Conservation (phyloP, 2,329 filamentous ascomycete genomes). For the Alternaria alternata region DNA sequence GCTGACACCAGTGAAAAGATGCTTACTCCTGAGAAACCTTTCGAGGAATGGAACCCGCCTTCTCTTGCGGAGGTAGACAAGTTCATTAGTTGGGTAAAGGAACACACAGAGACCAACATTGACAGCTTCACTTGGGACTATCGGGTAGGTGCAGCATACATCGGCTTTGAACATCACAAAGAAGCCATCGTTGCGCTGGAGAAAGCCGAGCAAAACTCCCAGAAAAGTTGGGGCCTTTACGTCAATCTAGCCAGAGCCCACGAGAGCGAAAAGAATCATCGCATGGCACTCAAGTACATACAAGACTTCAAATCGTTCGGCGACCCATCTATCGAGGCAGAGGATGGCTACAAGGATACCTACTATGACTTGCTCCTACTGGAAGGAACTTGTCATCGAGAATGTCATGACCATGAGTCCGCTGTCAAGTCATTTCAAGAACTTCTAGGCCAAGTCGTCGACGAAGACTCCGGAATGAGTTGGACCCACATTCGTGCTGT, state of each 20-base stretch:
- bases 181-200: neutral
- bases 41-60: neutral
- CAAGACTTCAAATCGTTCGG: neutral
- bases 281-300: neutral
- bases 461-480: too few species aligned
- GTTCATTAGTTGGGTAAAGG: neutral
- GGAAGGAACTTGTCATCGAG: too few species aligned
- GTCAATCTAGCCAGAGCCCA: neutral
- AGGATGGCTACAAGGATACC: neutral
- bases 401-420: too few species aligned
- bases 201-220: neutral
- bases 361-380: too few species aligned
- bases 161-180: neutral
- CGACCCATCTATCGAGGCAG: neutral
- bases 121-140: neutral
- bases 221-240: neutral
- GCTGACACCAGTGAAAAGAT: neutral
- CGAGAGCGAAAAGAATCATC: neutral
- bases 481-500: too few species aligned
- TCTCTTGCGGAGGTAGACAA: neutral
- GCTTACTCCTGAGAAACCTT: neutral
- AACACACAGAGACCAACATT: neutral
- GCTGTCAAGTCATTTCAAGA: too few species aligned
- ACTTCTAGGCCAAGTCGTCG: too few species aligned
- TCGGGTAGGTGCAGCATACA: neutral